Conservation (phyloP, 805 yeast species). For the Jamesozyma gamospora region DNA sequence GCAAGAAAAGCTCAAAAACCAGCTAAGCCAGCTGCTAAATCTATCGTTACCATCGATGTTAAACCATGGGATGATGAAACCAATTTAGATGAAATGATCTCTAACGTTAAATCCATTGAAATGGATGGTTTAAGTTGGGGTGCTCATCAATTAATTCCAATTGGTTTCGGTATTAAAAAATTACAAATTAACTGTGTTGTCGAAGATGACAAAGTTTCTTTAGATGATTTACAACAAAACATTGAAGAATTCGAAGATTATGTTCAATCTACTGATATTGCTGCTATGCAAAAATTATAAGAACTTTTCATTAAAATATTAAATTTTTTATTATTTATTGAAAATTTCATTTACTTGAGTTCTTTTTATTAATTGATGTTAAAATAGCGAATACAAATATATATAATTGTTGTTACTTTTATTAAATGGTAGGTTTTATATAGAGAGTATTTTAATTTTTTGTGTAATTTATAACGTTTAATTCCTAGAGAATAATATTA, state of each 20-base stretch:
- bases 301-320: too few species aligned
- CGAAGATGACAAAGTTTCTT: constrained; percentile 92
- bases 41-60: constrained; percentile 91
- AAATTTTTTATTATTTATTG: neutral
- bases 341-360: neutral
- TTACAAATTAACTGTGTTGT: constrained; percentile 96
- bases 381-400: too few species aligned
- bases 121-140: constrained; percentile 97
- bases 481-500: neutral
- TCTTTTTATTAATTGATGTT: neutral
- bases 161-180: constrained; percentile 99
- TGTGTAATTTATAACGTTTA: constrained; percentile 1
- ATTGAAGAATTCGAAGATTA: constrained; percentile 93
- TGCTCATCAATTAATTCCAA: constrained; percentile 91
- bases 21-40: constrained; percentile 98
- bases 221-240: constrained; percentile 73
- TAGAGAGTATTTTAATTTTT: neutral
- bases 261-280: constrained; percentile 97
- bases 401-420: neutral
- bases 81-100: constrained; percentile 78
- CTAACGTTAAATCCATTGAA: constrained; percentile 75
- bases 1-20: constrained; percentile 96
- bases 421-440: neutral
- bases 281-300: constrained; percentile 97
- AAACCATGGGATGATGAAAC: constrained; percentile 99